A percentile compares a stretch with the other conserved stretches of the same genome.
Evolutionary conservation across 2,329 filamentous ascomycete species (phyloP).

Genomic region (Rosellinia necatrix): DNA sequence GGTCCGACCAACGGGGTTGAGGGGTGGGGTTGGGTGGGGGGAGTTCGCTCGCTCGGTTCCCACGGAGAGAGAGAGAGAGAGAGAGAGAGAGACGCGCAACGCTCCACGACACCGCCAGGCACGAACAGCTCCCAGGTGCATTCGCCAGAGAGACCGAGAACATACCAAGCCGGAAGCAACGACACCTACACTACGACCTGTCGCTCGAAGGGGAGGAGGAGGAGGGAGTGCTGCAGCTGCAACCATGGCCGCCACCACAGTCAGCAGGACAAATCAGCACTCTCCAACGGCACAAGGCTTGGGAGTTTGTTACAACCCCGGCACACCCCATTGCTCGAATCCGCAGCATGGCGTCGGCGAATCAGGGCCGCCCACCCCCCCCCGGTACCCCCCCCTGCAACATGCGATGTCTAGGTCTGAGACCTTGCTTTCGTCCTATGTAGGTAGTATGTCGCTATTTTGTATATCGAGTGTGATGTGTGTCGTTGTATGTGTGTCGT

Average conservation of each 20-base stretch:
- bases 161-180: slow-evolving; percentile 20
- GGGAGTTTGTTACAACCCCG: slow-evolving; percentile 28
- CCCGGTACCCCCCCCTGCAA: slow-evolving; percentile 16
- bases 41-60: slow-evolving; percentile 11
- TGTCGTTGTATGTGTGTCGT: neutral
- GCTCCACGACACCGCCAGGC: slow-evolving; percentile 27
- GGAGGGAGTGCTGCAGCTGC: slow-evolving; percentile 29
- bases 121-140: slow-evolving; percentile 13
- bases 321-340: slow-evolving; percentile 19
- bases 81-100: slow-evolving; percentile 13
- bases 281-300: slow-evolving; percentile 37
- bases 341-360: slow-evolving; percentile 31
- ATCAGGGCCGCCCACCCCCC: slow-evolving; percentile 26
- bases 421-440: slow-evolving; percentile 18
- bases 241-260: slow-evolving; percentile 26
- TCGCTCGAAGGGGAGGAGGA: slow-evolving; percentile 5
- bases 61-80: no score
- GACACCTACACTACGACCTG: slow-evolving; percentile 36
- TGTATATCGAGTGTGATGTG: neutral
- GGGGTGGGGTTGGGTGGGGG: no score
- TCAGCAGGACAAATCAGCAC: slow-evolving; percentile 41
- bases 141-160: slow-evolving; percentile 23
- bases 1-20: no score
- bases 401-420: slow-evolving; percentile 12
- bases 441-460: slow-evolving; percentile 13